Base-by-base conservation (phyloP, 2,329 filamentous ascomycete genomes). In the Pseudodiploospora longispora region DNA sequence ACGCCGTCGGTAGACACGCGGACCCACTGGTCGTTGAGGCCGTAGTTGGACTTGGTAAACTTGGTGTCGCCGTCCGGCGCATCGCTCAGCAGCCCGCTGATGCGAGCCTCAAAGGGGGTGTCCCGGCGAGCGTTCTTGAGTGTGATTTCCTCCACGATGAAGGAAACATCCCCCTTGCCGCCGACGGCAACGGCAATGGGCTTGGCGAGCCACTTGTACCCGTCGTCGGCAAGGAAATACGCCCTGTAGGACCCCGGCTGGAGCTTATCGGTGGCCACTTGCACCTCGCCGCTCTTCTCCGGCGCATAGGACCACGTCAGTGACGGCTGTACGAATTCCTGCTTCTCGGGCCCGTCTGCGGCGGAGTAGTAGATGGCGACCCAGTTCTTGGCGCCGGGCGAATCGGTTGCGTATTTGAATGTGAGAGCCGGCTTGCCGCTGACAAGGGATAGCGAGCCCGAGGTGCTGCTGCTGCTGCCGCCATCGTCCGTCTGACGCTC, bases 71-170 rank as follows among this genome's bases (percentile, higher is more conserved):
- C 27, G 36, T 52, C 52, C 10, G 52, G 51, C 10, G 44, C 51
- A 27, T 56, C 59, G 6, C 46, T 56, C 10, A 69, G 43, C 10
- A 70, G 52, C 4, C 66, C 65, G 2, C 38, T 33, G 34, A 69
- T 50, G 6, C 44, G 53, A 19, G 60, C 58, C 1, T 57, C 48
- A 43, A 64, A 70, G 3, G 39, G 38, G 4, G 65, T 59, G 9
- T 59, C 61, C 9, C 56, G 50, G 1, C 64, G 60, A 3, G 58
- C 65, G 46, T 69, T 69, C n/a, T 59, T 58, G 2, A 63, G 57
- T 5, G 58, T 63, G 32, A 60, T 47, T 1, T 50, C 44, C 27
- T 52, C 44, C 8, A 57, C 52, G 33, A 64, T 53, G 42, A 68
- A 68, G 10, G 36, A 27, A n/a, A 56, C 44, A 10, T 51, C 44